Base-by-base conservation (phyloP, 441 rosid genomes). In the Melastoma candidum region DNA sequence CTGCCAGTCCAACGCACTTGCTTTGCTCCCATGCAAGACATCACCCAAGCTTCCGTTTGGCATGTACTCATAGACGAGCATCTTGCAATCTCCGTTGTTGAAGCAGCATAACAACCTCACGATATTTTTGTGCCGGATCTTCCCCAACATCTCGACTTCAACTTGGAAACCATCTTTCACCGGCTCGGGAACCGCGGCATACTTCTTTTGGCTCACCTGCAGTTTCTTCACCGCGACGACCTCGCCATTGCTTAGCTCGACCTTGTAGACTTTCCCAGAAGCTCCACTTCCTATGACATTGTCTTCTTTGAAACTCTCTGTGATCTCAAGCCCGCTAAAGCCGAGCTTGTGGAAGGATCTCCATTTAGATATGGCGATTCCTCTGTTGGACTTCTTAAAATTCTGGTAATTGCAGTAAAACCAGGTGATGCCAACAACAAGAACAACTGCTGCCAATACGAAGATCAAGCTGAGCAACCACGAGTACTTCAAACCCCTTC, bases 191-290 rank as follows among this genome's bases (percentile, higher is more conserved):
- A 71, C 67, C 66, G 70, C 63, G 11, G 44, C 63, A 48, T 63
- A 68, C 27, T 69, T 63, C 3, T 59, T 54, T 3, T 76, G 47
- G 60, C 48, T 66, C 55, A 51, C 53, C 49, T 49, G 0, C 8
- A 62, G 12, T 44, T 62, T 62, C 66, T 62, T 54, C 49, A 62
- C 66, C 0, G 66, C 66, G 1, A 62, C 66, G 3, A 62, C 25
- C 49, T 62, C 60, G 0, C 44, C 54, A 1, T 54, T 62, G 49
- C 60, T 62, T 7, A 62, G 41, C 49, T 62, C 46, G 43, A 76
- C 72, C 44, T 71, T 44, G 59, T 70, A 79, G 32, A 74, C 80
- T n/a, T 66, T 72, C n/a, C 85, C 82, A 44, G 74, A 80, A 56
- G 60, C 71, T 14, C 85, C 82, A 48, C 77, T 74, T 9, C 85